Conservation (phyloP, 1,139 yeast species). For the Yamadazyma buinensis region DNA sequence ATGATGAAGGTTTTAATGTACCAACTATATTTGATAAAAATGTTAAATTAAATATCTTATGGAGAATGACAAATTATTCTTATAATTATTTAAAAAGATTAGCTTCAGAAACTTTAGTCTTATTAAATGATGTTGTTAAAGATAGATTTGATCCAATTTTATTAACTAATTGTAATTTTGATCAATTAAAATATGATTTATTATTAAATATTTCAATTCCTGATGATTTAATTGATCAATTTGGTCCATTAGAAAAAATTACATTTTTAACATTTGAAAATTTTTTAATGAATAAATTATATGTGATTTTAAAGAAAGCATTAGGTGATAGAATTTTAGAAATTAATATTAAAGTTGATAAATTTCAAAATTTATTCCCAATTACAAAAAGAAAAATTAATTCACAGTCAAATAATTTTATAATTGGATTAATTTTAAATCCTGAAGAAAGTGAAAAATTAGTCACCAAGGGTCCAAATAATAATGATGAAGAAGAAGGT, state of each 20-base stretch:
- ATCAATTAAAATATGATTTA: slow-evolving; percentile 64
- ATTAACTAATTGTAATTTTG: slow-evolving; percentile 55
- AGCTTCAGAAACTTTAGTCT: slow-evolving; percentile 63
- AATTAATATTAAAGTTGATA: slow-evolving; percentile 36
- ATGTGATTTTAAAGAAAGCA: slow-evolving; percentile 57
- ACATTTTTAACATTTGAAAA: slow-evolving; percentile 69
- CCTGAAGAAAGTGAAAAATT: slow-evolving; percentile 73
- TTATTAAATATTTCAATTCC: slow-evolving; percentile 48
- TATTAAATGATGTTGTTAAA: slow-evolving; percentile 72
- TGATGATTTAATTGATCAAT: slow-evolving; percentile 37
- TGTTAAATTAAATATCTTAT: slow-evolving; percentile 70
- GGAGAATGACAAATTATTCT: slow-evolving; percentile 75
- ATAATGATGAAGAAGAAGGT: slow-evolving; percentile 55
- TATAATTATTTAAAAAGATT: slow-evolving; percentile 58
- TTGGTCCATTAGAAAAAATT: slow-evolving; percentile 72
- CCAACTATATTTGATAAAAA: slow-evolving; percentile 78
- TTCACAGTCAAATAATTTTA: slow-evolving; percentile 30
- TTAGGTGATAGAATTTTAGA: slow-evolving; percentile 61
- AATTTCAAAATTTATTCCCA: slow-evolving; percentile 32
- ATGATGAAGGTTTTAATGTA: slow-evolving; percentile 57
- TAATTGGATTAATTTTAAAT: slow-evolving; percentile 67
- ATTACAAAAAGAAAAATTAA: slow-evolving; percentile 58
- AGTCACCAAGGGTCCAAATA: slow-evolving; percentile 83
- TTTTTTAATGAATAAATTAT: slow-evolving; percentile 57
- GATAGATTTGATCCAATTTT: slow-evolving; percentile 89